A percentile compares a stretch with the other conserved stretches of the same genome.
Evolutionary conservation across 306 rosid species (phyloP).

Genomic region (Sesbania bispinosa): DNA sequence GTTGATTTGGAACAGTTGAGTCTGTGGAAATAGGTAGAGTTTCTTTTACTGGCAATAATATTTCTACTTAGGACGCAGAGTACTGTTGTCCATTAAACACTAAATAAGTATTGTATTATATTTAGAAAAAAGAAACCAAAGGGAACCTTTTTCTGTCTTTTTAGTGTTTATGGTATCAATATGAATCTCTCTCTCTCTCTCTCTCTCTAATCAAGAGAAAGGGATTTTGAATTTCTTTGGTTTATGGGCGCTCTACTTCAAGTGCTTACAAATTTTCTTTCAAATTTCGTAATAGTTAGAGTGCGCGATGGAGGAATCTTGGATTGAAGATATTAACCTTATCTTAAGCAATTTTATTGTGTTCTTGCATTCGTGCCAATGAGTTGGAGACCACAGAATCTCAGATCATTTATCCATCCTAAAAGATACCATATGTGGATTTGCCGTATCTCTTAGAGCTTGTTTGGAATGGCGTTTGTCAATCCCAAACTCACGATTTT

Average conservation of each 20-base stretch:
- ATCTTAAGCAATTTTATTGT: not conserved
- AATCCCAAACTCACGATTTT: too few species aligned
- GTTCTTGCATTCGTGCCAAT: not conserved
- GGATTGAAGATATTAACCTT: not conserved
- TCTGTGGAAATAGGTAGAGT: not conserved
- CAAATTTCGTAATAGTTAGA: not conserved
- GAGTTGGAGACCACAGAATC: not conserved
- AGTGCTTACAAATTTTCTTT: not conserved
- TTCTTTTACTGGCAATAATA: not conserved
- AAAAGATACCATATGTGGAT: not conserved
- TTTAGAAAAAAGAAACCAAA: too few species aligned
- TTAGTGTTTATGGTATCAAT: not conserved
- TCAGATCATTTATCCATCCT: not conserved
- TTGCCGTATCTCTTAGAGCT: not conserved
- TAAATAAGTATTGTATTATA: not conserved
- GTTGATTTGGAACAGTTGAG: not conserved
- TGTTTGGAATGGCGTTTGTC: too few species aligned
- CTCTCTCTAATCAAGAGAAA: not conserved
- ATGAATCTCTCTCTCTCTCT: not conserved
- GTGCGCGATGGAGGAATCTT: not conserved
- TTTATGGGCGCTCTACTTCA: not conserved
- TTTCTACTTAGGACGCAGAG: not conserved
- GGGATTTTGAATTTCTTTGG: not conserved
- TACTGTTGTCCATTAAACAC: not conserved
- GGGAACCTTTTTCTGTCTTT: not conserved